These are phyloP conservation scores for Penicillium freii DNA, from an alignment of 2,329 filamentous ascomycete genomes.

Conservation along the genomic window DNA sequence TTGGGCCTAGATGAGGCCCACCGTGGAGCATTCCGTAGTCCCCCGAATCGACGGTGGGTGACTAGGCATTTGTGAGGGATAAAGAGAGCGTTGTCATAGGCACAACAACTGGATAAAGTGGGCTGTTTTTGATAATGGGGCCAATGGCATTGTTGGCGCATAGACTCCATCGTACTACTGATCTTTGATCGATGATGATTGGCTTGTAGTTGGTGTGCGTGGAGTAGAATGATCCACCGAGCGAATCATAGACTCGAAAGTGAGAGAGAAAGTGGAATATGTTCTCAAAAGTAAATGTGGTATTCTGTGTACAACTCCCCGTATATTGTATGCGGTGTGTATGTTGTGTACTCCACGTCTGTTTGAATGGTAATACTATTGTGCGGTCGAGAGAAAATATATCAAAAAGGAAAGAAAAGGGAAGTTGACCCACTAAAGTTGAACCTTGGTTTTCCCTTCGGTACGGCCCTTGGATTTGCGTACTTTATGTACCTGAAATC, in stretches of 20 bases:
- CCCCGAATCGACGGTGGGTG: conserved; percentile 20
- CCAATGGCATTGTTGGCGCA: conserved; percentile 20
- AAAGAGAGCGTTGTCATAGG: not conserved
- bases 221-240: conserved; percentile 3
- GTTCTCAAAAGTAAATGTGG: not conserved
- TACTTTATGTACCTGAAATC: not conserved
- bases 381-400: not conserved
- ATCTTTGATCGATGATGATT: conserved; percentile 2
- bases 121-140: not conserved
- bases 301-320: not conserved
- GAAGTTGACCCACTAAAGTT: conserved; percentile 3
- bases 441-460: conserved; percentile 14
- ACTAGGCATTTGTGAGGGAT: conserved; percentile 8
- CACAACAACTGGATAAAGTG: conserved; percentile 3
- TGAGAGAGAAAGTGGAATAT: not conserved
- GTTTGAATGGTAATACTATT: not conserved
- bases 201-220: not conserved
- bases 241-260: conserved; percentile 1
- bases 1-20: conserved; percentile 23
- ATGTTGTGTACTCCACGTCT: conserved; percentile 1
- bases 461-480: conserved; percentile 20
- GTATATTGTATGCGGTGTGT: not conserved
- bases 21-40: conserved; percentile 25
- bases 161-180: conserved; percentile 19
- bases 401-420: not conserved